These are phyloP conservation scores for Ramaria sp. DNA, from an alignment of 768 basidiomycete species.

Conservation along the genomic window DNA sequence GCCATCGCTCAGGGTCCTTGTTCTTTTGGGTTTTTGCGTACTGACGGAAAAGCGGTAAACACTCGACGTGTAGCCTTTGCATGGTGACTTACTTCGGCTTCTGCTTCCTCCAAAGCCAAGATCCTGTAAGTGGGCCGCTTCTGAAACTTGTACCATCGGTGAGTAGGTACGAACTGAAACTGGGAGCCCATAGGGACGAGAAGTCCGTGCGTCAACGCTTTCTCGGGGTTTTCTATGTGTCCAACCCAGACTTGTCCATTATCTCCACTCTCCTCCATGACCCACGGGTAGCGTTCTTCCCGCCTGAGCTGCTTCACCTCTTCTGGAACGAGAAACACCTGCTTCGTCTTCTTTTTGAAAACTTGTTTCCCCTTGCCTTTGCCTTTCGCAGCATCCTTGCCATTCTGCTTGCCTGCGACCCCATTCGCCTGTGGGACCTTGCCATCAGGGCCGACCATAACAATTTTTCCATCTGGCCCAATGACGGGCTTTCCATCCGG, in stretches of 20 bases:
- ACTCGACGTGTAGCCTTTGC: neutral
- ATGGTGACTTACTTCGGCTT: conserved; percentile 42
- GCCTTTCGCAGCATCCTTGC: conserved; percentile 5
- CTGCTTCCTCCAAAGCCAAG: conserved; percentile 56
- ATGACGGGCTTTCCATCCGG: conserved; percentile 78
- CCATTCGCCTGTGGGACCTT: conserved; percentile 40
- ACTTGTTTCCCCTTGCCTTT: conserved; percentile 48
- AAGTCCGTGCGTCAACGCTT: conserved; percentile 64
- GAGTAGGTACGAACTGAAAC: conserved; percentile 81
- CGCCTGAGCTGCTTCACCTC: conserved; percentile 65
- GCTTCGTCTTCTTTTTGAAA: conserved; percentile 74
- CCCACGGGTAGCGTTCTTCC: conserved; percentile 89
- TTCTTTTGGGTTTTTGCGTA: conserved; percentile 54
- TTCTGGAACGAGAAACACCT: conserved; percentile 75
- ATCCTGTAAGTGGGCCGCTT: conserved; percentile 70
- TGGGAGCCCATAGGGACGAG: conserved; percentile 78
- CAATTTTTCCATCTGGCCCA: conserved; percentile 62
- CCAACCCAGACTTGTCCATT: conserved; percentile 66
- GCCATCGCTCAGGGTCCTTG: conserved; percentile 65
- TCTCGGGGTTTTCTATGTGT: conserved; percentile 67
- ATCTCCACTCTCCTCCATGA: conserved; percentile 70
- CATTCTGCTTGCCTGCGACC: conserved; percentile 19
- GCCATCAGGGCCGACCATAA: conserved; percentile 76
- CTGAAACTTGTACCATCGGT: conserved; percentile 90
- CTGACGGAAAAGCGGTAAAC: conserved; percentile 15